Evolutionary conservation across 2,329 filamentous ascomycete genomes (phyloP), one percentile per base, ranked within the genome.

Genomic region (Trichoderma breve): DNA sequence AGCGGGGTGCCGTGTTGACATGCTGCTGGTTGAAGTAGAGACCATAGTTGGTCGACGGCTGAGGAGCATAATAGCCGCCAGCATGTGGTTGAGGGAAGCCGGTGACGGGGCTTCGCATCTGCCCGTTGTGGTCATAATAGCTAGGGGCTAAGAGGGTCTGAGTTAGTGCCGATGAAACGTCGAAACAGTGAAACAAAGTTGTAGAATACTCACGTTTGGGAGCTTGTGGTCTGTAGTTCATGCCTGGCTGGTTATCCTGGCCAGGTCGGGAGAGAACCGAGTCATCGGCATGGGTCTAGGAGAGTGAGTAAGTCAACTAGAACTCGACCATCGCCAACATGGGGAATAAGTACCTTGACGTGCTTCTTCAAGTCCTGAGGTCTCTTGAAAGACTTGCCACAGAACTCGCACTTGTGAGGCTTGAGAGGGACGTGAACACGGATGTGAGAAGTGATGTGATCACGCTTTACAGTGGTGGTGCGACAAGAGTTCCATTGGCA

Each of bases 331-430:
- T 8, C 3, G 12, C 30, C 2, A 7, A 32, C 28, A 60, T n/a
- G 32, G 51, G 39, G 73, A 58, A 69, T 81, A 74, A 81, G 14
- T 69, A 89, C 87, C 86, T 98, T 99, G 83, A 98, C 94, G 82
- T 99, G 96, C 86, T 99, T 99, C 90, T 99, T 98, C 78, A 99
- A 83, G 85, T 99, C 96, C 85, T 99, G 96, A 3, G 96, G 96
- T 39, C 96, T 93, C 89, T 99, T 99, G 88, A 99, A 99, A 1
- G 95, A 95, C 86, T 99, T 99, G 80, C 94, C 94, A 80, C 96
- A 99, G 84, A 98, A 97, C 81, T 98, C 95, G 83, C 96, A 99
- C 84, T 98, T 98, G 86, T 99, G 96, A 76, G 96, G 96, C 88
- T 99, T 99, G 73, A 99, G 86, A 1, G 96, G 96, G n/a, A 99